Conservation (phyloP, 495 filamentous ascomycete genomes). For the Xylaria bambusicola region DNA sequence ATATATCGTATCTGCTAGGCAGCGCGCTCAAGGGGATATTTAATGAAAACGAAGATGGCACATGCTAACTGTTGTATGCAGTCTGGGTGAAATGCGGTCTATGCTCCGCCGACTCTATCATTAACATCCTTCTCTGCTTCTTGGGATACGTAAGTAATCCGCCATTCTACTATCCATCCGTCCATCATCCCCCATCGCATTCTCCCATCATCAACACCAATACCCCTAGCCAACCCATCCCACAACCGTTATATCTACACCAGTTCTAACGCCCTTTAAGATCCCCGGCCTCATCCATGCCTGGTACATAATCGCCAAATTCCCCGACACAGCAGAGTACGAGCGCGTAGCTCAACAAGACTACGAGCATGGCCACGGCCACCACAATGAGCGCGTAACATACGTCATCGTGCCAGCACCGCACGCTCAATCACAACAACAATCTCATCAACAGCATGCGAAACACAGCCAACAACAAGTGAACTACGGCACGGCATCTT, state of each 20-base stretch:
- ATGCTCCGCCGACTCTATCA: slow-evolving; percentile 89
- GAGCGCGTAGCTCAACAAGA: slow-evolving; percentile 57
- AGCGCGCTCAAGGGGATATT: neutral
- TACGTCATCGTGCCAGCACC: slow-evolving; percentile 66
- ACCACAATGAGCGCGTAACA: slow-evolving; percentile 47
- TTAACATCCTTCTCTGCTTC: slow-evolving; percentile 89
- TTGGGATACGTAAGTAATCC: slow-evolving; percentile 67
- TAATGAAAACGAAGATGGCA: slow-evolving; percentile 24
- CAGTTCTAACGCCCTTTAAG: too few species aligned
- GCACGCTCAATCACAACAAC: slow-evolving; percentile 26
- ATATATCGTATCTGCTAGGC: too few species aligned
- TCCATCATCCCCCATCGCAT: neutral
- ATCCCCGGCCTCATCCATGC: slow-evolving; percentile 89
- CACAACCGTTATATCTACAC: too few species aligned
- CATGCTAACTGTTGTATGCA: slow-evolving; percentile 43
- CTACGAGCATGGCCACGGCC: slow-evolving; percentile 43
- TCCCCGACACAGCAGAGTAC: slow-evolving; percentile 74
- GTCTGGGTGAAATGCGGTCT: slow-evolving; percentile 96
- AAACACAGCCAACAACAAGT: slow-evolving; percentile 10
- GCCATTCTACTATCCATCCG: neutral
- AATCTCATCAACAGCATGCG: neutral
- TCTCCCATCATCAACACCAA: neutral
- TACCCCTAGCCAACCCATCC: neutral
- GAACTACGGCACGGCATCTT: slow-evolving; percentile 24
- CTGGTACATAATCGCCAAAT: slow-evolving; percentile 96